Percentiles rank a stretch among this genome's conserved stretches.
phyloP scores from a whole-genome alignment of 371 early-diverging fungal species.

The Mucor saturninus region DNA sequence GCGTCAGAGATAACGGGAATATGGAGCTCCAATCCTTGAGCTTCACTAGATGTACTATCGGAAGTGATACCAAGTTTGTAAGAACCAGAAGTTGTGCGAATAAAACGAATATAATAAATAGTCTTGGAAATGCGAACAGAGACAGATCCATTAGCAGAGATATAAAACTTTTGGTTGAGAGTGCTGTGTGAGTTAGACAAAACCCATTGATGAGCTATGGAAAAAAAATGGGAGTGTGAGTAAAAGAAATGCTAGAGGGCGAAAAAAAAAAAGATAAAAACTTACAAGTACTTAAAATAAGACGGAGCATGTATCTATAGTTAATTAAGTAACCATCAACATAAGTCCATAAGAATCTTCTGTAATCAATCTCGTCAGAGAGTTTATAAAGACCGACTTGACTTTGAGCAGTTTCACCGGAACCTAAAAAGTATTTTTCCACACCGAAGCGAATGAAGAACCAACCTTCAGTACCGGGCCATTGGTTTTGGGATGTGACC shows the following conservation, averaged over 20 bases:
- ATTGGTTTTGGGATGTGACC: conserved; percentile 33
- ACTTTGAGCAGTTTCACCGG: conserved; percentile 38
- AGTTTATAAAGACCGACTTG: conserved; percentile 41
- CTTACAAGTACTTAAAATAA: conserved; percentile 38
- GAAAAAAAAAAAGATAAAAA: neutral
- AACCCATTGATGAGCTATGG: conserved; percentile 41
- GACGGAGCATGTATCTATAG: conserved; percentile 52
- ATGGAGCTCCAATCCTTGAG: conserved; percentile 36
- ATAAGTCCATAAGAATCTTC: conserved; percentile 57
- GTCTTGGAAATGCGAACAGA: conserved; percentile 32
- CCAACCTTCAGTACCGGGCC: conserved; percentile 39
- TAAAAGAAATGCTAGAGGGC: neutral
- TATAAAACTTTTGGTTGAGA: conserved; percentile 38
- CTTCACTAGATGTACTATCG: conserved; percentile 21
- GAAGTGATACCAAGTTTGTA: conserved; percentile 27
- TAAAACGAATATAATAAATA: conserved; percentile 40
- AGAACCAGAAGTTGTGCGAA: conserved; percentile 16
- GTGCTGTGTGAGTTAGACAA: conserved; percentile 34
- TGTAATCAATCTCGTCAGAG: conserved; percentile 34
- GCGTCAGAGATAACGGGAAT: conserved; percentile 38
- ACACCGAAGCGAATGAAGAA: conserved; percentile 51
- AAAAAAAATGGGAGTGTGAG: neutral
- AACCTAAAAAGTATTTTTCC: conserved; percentile 43
- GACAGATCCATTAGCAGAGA: conserved; percentile 35
- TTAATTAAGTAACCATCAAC: conserved; percentile 59